Evolutionary conservation across 2,329 filamentous ascomycete species (phyloP).

Genomic region (Venturia asperata): DNA sequence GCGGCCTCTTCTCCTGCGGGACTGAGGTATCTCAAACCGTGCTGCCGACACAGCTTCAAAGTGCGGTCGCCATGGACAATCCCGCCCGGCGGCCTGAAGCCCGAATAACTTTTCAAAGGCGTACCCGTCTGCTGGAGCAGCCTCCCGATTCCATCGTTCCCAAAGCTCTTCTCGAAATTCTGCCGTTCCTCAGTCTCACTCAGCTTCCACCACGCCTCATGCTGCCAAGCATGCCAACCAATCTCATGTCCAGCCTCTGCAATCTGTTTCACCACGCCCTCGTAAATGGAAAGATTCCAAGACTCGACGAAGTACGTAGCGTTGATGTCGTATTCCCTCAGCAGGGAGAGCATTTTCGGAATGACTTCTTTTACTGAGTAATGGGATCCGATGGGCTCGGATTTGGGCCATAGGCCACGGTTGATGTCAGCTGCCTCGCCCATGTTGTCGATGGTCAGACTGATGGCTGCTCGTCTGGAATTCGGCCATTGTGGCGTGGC

Average conservation of each 20-base stretch:
- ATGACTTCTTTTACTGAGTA: conserved; percentile 27
- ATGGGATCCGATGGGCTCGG: conserved; percentile 27
- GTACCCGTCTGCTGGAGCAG: conserved; percentile 17
- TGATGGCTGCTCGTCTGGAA: conserved; percentile 26
- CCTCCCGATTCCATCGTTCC: conserved; percentile 23
- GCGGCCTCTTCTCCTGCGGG: conserved; percentile 29
- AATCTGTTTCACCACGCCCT: conserved; percentile 24
- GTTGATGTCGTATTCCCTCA: conserved; percentile 26
- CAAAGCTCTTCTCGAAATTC: conserved; percentile 28
- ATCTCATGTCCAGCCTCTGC: conserved; percentile 27
- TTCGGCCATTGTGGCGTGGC: conserved; percentile 25
- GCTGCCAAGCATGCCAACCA: conserved; percentile 30
- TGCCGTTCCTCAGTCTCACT: conserved; percentile 23
- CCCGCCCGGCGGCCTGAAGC: conserved; percentile 30
- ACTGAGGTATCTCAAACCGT: conserved; percentile 29
- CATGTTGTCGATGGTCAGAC: conserved; percentile 31
- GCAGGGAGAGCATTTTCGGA: conserved; percentile 26
- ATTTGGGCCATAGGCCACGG: conserved; percentile 26
- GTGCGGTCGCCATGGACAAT: conserved; percentile 28
- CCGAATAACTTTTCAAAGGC: conserved; percentile 24
- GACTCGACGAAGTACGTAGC: conserved; percentile 31
- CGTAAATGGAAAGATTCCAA: conserved; percentile 29
- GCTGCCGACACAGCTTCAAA: conserved; percentile 26
- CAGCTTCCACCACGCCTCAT: conserved; percentile 30
- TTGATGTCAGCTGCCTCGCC: conserved; percentile 31